Conservation (phyloP, 1,139 yeast species). For the Pichia sp. region DNA sequence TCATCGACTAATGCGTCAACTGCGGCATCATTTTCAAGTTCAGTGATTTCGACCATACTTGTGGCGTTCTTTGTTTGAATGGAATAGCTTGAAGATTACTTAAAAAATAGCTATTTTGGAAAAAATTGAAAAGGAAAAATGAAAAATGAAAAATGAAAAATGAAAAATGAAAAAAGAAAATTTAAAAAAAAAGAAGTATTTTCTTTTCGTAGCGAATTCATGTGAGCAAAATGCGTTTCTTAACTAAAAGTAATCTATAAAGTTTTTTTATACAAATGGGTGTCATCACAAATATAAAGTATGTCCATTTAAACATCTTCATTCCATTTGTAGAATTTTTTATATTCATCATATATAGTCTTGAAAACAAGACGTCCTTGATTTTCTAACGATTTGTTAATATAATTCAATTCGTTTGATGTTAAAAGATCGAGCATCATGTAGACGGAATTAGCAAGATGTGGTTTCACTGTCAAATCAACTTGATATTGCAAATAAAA, state of each 20-base stretch:
- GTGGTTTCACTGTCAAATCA: conserved; percentile 42
- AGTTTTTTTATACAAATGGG: too few species aligned
- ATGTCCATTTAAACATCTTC: too few species aligned
- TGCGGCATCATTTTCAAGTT: conserved; percentile 20
- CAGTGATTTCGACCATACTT: conserved; percentile 27
- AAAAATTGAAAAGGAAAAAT: background rate
- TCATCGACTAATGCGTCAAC: conserved; percentile 29
- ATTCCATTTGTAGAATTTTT: conserved; percentile 78
- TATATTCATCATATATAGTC: conserved; percentile 64
- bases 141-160: background rate
- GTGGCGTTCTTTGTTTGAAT: too few species aligned
- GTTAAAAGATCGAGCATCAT: conserved; percentile 67
- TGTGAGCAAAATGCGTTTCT: background rate
- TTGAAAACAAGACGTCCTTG: conserved; percentile 67
- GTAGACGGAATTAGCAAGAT: conserved; percentile 52
- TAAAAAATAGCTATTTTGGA: too few species aligned
- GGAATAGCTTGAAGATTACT: too few species aligned
- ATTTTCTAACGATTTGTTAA: conserved; percentile 65
- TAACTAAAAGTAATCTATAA: too few species aligned
- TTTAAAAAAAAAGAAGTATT: too few species aligned
- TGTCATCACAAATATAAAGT: too few species aligned
- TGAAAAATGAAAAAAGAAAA: too few species aligned
- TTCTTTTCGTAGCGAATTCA: too few species aligned
- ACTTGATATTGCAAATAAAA: conserved; percentile 48
- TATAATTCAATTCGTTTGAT: conserved; percentile 53